Evolutionary conservation across 2,329 filamentous ascomycete genomes (phyloP).

Genomic region (Diaporthe nobilis): DNA sequence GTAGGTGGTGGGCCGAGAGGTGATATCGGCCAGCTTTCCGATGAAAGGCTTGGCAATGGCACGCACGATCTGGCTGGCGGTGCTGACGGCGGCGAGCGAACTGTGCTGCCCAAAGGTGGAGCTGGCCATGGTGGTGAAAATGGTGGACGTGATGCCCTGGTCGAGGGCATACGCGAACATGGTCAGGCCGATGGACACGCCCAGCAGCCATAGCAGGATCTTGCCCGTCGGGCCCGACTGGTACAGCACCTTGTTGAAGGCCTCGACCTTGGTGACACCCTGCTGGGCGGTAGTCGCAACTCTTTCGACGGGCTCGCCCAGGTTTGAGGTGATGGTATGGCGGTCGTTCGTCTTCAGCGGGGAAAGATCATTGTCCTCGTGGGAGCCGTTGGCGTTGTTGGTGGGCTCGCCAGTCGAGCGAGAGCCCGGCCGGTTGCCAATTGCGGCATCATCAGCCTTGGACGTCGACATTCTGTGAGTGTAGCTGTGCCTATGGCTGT

Average conservation of each 20-base stretch:
- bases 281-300: slow-evolving; percentile 23
- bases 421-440: slow-evolving; percentile 14
- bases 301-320: slow-evolving; percentile 27
- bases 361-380: slow-evolving; percentile 25
- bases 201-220: slow-evolving; percentile 53
- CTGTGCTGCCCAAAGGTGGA: slow-evolving; percentile 53
- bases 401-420: slow-evolving; percentile 21
- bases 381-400: not conserved
- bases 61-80: slow-evolving; percentile 53
- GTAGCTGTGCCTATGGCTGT: not conserved
- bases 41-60: slow-evolving; percentile 57
- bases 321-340: slow-evolving; percentile 24
- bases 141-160: slow-evolving; percentile 52
- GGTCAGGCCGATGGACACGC: slow-evolving; percentile 55
- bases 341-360: slow-evolving; percentile 28
- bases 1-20: slow-evolving; percentile 56
- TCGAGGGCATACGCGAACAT: slow-evolving; percentile 54
- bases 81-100: slow-evolving; percentile 51
- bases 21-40: slow-evolving; percentile 56
- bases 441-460: slow-evolving; percentile 2
- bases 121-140: slow-evolving; percentile 51
- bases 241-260: slow-evolving; percentile 57
- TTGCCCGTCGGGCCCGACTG: slow-evolving; percentile 53
- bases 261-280: slow-evolving; percentile 54
- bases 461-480: slow-evolving; percentile 23